phyloP scores from a whole-genome alignment of 2,329 filamentous ascomycete species.

The Fusarium annulatum region DNA sequence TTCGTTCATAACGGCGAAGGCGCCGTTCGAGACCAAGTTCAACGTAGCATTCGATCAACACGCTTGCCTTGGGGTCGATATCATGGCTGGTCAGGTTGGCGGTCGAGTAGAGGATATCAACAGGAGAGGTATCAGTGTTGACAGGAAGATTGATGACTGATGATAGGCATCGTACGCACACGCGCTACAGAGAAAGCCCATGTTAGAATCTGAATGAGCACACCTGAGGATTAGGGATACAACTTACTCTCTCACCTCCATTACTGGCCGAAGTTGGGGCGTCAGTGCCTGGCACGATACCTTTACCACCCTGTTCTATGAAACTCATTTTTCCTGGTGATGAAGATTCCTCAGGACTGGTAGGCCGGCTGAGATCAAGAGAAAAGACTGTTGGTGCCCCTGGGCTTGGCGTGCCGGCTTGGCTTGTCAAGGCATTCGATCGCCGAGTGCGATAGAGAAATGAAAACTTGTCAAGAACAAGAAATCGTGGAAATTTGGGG shows the following conservation, averaged over 20 bases:
- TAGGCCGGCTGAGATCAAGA: conserved; percentile 48
- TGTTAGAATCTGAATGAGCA: conserved; percentile 9
- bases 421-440: conserved; percentile 49
- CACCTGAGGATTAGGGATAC: not conserved
- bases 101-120: conserved; percentile 77
- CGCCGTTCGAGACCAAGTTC: conserved; percentile 83
- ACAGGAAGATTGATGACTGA: conserved; percentile 78
- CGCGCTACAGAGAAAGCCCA: conserved; percentile 59
- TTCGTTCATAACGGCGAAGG: conserved; percentile 84
- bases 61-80: conserved; percentile 72
- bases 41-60: conserved; percentile 82
- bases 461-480: conserved; percentile 61
- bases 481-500: conserved; percentile 48
- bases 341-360: conserved; percentile 47
- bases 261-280: conserved; percentile 85
- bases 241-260: conserved; percentile 77
- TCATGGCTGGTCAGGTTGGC: conserved; percentile 70
- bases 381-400: conserved; percentile 51
- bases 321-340: conserved; percentile 50
- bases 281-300: conserved; percentile 68
- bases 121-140: conserved; percentile 76
- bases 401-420: conserved; percentile 50
- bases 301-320: conserved; percentile 59
- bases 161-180: conserved; percentile 78
- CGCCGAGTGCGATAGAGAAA: conserved; percentile 58